Base-by-base conservation (phyloP, 192 early-diverging fungal genomes). In the Entophlyctis luteolus region DNA sequence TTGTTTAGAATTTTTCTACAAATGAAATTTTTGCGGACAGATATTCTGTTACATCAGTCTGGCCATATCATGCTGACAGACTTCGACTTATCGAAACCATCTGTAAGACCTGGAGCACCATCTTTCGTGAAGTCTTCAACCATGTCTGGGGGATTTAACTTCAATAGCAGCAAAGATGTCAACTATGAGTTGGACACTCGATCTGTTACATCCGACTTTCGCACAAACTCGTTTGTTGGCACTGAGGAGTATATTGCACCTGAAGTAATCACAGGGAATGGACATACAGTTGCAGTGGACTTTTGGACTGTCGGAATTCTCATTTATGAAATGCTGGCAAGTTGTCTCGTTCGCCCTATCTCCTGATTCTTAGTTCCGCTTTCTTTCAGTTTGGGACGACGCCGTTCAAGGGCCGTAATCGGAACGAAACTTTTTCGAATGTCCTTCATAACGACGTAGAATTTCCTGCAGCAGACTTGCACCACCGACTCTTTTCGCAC, bases 211-310 rank as follows among this genome's bases (percentile, higher is more conserved):
- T 54, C 46, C 33, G 57, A 71, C 37, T 49, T 71, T 48, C 83
- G 93, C 55, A 97, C 96, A 3, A 98, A 99, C 77, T 94, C 92
- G 54, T 99, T 99, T 85, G 95, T 98, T 18, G 96, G 96, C 5
- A 99, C 96, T 2, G 95, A 98, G 76, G 96, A 98, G 79, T 98
- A 98, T 73, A 96, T 99, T 88, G 93, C 96, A 22, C 96, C 96
- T 38, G 96, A 99, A 75, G 93, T 99, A 20, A 98, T 99, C 79
- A 91, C 89, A 57, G 95, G 95, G 39, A 80, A 83, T 47, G 95
- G 95, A 14, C 95, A 99, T 79, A 94, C 95, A 3, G 89, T 87
- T 69, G 76, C 81, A 63, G 86, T 99, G 10, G 97, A 99, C 80
- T 99, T 96, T 94, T 99, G 97, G 97, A 98, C 95, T 12, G 72